Evolutionary conservation across 2,329 filamentous ascomycete genomes (phyloP), one percentile per base, ranked within the genome.

Genomic region (Myriosclerotinia curreyana): DNA sequence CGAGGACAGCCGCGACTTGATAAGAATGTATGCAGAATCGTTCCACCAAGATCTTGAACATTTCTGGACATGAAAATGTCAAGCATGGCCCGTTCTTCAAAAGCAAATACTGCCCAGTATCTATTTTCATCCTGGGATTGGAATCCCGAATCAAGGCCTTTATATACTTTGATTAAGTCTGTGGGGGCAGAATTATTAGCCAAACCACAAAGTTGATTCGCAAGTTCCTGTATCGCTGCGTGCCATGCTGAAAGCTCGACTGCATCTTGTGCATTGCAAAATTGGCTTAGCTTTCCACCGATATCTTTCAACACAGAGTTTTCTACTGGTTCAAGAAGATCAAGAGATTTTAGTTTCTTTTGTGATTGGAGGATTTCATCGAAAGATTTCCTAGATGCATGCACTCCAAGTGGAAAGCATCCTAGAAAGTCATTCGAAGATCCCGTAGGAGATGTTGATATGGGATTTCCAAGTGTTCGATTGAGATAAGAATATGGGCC

Each of bases 391-490:
- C 73, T 65, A 0, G 77, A 73, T 6, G 76, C 73, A 44, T 80
- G 76, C 3, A 79, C 75, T 2, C 80, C 79, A 1, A 82, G 68
- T 28, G 79, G 79, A 62, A 80, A 81, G 64, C 80, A 81, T 22
- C 79, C 79, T 38, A 80, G 71, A 17, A 72, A 67, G 44, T 74
- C 76, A 63, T 76, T 78, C 15, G 75, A 73, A n/a, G 73, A 65
- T 2, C 78, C 78, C 8, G 69, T 66, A 55, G 72, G 69, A 2
- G 78, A 78, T 17, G 74, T 69, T 1, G 77, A 79, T 31, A 78
- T 69, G 12, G 77, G 76, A 66, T 75, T 63, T 20, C 58, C 49
- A 42, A 51, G 31, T 1, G 34, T 58, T 28, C 28, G 36, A 36
- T 42, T 42, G 34, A 63, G 12, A 42, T 58, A 63, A 17, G 61